Conservation (phyloP, 257 asterid genomes). For the Rhazya stricta region DNA sequence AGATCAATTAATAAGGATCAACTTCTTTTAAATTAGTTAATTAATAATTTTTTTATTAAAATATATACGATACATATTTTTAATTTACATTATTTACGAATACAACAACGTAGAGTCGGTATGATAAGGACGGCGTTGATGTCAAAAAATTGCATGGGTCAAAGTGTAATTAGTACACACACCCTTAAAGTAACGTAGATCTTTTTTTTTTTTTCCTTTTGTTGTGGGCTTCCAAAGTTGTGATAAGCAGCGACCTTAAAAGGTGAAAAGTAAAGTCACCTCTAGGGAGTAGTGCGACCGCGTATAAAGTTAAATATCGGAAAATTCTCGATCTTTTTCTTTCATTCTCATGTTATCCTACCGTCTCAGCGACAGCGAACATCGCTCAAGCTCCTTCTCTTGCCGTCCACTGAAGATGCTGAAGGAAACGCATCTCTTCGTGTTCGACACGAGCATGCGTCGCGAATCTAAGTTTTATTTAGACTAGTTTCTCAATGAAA, state of each 20-base stretch:
- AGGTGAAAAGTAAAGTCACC: slow-evolving; percentile 20
- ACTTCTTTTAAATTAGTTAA: too few relatives aligned
- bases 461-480: background rate
- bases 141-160: background rate
- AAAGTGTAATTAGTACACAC: background rate
- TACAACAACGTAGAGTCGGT: too few relatives aligned
- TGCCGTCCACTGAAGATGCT: background rate
- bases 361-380: background rate
- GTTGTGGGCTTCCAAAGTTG: background rate
- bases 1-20: too few relatives aligned
- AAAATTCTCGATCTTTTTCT: background rate
- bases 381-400: background rate
- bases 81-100: too few relatives aligned
- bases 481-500: background rate
- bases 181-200: background rate
- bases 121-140: too few relatives aligned
- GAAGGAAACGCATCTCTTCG: background rate
- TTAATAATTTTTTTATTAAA: too few relatives aligned
- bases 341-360: background rate
- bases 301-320: slow-evolving; percentile 18
- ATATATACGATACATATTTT: too few relatives aligned
- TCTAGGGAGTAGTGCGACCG: slow-evolving; percentile 12
- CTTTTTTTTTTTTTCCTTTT: background rate
- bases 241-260: slow-evolving; percentile 19
- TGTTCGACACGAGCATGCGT: background rate